Base-by-base conservation (phyloP, 2,329 filamentous ascomycete species). In the Colletotrichum orchidophilum region DNA sequence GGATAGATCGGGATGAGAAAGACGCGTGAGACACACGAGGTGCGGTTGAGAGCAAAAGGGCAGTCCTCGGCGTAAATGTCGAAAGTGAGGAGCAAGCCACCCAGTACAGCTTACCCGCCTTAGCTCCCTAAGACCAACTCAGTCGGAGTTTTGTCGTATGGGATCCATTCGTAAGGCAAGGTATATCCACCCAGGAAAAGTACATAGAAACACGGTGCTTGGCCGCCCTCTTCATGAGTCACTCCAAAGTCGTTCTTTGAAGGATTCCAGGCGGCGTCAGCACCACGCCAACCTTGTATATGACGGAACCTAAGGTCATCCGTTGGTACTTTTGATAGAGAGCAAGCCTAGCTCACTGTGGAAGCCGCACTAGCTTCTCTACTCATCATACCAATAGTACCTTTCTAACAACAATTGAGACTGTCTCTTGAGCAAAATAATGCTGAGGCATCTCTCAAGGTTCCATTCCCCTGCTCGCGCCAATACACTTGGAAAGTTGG, bases 201-300 rank as follows among this genome's bases (percentile, higher is more conserved):
- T 29, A 59, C 53, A 65, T 27, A 9, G 11, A 11, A 39, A 33
- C 26, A 24, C 39, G n/a, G 4, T 61, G 58, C 8, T 24, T 27
- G 8, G 29, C 21, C 29, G 31, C 21, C 15, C 12, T 63, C 26
- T 33, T n/a, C 60, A 39, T 9, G 21, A 27, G 49, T 63, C 60
- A 53, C 31, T 27, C 60, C 21, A 13, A 21, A 63, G 15, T 53
- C 60, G 21, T 26, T 39, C 21, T 27, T 42, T 27, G 58, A 71
- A 71, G 69, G 69, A 71, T 71, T 63, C 53, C 27, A 59, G 7
- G 58, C 69, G 53, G 58, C 65, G 64, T 71, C 31, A 69, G 69
- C 64, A 68, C 58, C 64, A 59, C 35, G 50, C 33, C 39, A 13
- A 58, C 31, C 52, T 46, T 67, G 63, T 39, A 67, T 71, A 46